These are phyloP conservation scores for Hibiscus mutabilis DNA, from an alignment of 345 rosid species.

Conservation along the genomic window DNA sequence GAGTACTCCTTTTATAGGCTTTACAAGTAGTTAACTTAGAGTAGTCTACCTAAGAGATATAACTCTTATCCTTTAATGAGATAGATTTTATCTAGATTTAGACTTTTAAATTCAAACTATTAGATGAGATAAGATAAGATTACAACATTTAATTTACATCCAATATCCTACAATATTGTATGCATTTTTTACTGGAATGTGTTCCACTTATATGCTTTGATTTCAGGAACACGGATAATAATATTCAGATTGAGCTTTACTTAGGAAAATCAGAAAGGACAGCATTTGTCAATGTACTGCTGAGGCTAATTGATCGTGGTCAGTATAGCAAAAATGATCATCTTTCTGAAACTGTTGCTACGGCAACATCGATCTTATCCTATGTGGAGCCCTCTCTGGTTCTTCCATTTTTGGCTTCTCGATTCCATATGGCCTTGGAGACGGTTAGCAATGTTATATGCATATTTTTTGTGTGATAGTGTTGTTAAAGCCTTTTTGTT, in stretches of 20 bases:
- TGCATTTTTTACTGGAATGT: constrained; percentile 15
- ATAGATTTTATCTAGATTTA: no score
- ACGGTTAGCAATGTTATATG: constrained; percentile 57
- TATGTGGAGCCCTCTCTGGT: constrained; percentile 93
- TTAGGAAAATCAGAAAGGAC: constrained; percentile 68
- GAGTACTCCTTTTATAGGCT: no score
- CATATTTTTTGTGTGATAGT: not conserved
- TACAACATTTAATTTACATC: no score
- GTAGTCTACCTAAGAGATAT: no score
- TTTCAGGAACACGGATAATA: constrained; percentile 43
- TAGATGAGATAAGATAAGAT: no score
- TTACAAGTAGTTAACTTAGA: no score
- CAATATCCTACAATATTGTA: no score
- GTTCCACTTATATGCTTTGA: constrained; percentile 21
- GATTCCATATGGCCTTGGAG: constrained; percentile 96
- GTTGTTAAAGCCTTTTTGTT: not conserved
- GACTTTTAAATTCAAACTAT: no score
- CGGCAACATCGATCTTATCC: constrained; percentile 85
- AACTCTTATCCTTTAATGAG: no score
- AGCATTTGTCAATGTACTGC: constrained; percentile 61
- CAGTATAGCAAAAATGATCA: constrained; percentile 97
- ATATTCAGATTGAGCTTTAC: constrained; percentile 31
- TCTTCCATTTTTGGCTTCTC: constrained; percentile 90
- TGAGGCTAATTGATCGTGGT: constrained; percentile 92
- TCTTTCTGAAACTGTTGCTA: constrained; percentile 97